Conservation (phyloP, 208 protist species). For the Acanthamoeba culbertsoni region DNA sequence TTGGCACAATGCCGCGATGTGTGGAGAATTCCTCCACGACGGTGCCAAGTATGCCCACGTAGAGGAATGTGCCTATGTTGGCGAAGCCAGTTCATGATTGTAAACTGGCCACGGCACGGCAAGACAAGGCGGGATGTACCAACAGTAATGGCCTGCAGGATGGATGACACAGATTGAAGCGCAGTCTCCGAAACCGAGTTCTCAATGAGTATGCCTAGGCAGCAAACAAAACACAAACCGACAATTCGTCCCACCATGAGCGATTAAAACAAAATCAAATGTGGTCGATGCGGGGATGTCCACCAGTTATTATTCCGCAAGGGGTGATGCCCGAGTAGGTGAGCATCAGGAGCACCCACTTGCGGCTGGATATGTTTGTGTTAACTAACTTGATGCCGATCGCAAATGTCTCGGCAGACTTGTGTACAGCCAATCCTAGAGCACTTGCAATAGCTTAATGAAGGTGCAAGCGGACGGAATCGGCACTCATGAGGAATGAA, state of each 20-base stretch:
- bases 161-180: not conserved
- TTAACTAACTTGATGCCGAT: slow-evolving; percentile 9
- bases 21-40: slow-evolving; percentile 6
- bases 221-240: no score
- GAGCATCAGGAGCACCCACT: slow-evolving; percentile 29
- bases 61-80: not conserved
- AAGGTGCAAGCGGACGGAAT: not conserved
- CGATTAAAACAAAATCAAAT: not conserved
- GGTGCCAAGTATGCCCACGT: not conserved
- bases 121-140: not conserved
- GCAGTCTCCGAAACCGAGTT: not conserved
- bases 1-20: not conserved
- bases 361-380: not conserved
- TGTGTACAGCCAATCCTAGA: not conserved
- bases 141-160: not conserved
- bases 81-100: not conserved
- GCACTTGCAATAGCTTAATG: not conserved
- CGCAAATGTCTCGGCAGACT: not conserved
- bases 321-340: slow-evolving; percentile 33
- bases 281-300: not conserved
- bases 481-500: not conserved
- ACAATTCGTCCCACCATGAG: no score
- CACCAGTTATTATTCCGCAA: not conserved
- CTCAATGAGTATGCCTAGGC: not conserved
- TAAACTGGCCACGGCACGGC: not conserved